A percentile compares a stretch with the other conserved stretches of the same genome.
Conservation (phyloP, 208 protist genomes). For the Crithidia sp. region DNA sequence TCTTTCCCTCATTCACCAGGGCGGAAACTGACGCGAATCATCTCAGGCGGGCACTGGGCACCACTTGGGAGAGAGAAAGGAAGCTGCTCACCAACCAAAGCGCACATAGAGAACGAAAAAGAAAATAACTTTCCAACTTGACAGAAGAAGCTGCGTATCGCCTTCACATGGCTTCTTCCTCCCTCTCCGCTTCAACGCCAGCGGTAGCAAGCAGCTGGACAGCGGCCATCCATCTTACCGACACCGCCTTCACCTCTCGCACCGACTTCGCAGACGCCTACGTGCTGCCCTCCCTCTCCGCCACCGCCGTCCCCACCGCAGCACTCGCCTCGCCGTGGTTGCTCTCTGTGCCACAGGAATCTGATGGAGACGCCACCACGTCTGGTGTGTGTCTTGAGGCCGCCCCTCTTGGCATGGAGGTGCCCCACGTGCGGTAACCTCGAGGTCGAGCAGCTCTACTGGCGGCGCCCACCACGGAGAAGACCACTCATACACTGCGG, state of each 20-base stretch:
- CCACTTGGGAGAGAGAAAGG: background rate
- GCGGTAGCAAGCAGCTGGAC: background rate
- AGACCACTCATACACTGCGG: background rate
- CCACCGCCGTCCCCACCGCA: constrained; percentile 4
- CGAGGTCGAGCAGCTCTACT: constrained; percentile 47
- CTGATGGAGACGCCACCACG: background rate
- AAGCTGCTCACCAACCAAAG: background rate
- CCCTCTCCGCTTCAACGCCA: background rate
- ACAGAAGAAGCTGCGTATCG: background rate
- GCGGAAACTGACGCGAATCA: too few relatives aligned
- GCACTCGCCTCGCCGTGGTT: constrained; percentile 47
- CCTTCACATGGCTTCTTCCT: background rate
- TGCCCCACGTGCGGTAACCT: constrained; percentile 44
- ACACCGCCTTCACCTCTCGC: constrained; percentile 54
- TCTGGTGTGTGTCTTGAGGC: constrained; percentile 12
- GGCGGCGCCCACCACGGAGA: constrained; percentile 12
- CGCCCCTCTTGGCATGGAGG: constrained; percentile 52
- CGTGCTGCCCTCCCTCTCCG: constrained; percentile 39
- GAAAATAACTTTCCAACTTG: too few relatives aligned
- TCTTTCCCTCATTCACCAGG: too few relatives aligned
- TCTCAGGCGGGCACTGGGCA: too few relatives aligned
- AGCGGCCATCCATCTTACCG: constrained; percentile 34
- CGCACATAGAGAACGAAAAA: too few relatives aligned
- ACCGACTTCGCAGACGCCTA: constrained; percentile 43
- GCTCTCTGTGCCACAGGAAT: background rate